Base-by-base conservation (phyloP, 176 grass and related monocot species). In the Chloris gayana region DNA sequence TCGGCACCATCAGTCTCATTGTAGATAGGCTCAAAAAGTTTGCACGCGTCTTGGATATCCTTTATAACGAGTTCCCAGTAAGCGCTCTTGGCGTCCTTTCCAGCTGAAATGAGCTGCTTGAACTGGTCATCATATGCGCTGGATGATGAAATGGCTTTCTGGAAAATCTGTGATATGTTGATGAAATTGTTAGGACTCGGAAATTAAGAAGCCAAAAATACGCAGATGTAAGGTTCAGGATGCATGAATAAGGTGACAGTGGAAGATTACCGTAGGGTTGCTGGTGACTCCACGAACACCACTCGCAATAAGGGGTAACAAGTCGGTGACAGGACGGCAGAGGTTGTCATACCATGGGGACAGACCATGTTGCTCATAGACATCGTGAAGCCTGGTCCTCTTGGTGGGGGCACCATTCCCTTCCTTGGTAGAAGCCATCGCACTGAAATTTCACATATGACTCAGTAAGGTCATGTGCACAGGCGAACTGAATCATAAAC, bases 301-400 rank as follows among this genome's bases (percentile, higher is more conserved):
- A 1, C 74, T 88, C 25, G 87, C 73, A 47, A 99, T 99, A 63
- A 96, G 60, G 17, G 97, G 97, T 8, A 99, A 63, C 86, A 99
- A 76, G 77, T 99, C 93, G 1, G 97, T 96, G 3, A 99, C 97
- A 37, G 97, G 97, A 1, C 97, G 84, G 80, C 97, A 99, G 58
- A 99, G 92, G 88, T 99, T 99, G 65, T 99, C 97, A 12, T 99
- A 99, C 97, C 97, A 99, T 1, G 97, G 97, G 17, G 97, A 99
- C 57, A 96, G 97, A 3, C 97, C 93, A 77, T 99, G 88, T 17
- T 77, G 86, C 75, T 99, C 97, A 25, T 99, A 99, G 59, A 99
- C 84, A 67, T 95, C 88, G 45, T 99, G 97, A 6, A 99, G 93
- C 0, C 76, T 71, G 5, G 93, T 99, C 80, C 54, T 99, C 70